phyloP scores from a whole-genome alignment of 164 flowering plant species.

The Warburgia ugandensis region DNA sequence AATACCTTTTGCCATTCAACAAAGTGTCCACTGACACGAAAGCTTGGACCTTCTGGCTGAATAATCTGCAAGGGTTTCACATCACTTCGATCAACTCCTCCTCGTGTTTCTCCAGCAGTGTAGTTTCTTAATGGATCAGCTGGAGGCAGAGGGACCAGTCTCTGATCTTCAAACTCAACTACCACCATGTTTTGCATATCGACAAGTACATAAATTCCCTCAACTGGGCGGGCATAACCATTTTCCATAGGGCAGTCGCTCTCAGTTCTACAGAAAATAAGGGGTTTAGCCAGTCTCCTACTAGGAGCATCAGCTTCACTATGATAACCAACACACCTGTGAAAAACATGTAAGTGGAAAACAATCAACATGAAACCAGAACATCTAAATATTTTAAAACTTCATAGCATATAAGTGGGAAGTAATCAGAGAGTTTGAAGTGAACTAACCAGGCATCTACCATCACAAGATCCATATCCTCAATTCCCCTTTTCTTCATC shows the following conservation, averaged over 20 bases:
- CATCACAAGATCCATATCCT: conserved; percentile 96
- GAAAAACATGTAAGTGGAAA: too few relatives aligned
- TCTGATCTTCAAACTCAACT: conserved; percentile 83
- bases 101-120: conserved; percentile 79
- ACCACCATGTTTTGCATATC: conserved; percentile 93
- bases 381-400: background rate
- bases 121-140: conserved; percentile 91
- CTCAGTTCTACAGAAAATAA: conserved; percentile 89
- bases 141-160: conserved; percentile 83
- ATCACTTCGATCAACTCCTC: conserved; percentile 91
- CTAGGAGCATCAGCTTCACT: conserved; percentile 85
- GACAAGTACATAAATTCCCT: conserved; percentile 74
- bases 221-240: conserved; percentile 96
- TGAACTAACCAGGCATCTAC: conserved; percentile 80
- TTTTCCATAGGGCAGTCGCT: conserved; percentile 96
- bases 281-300: conserved; percentile 84
- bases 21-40: conserved; percentile 69
- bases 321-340: conserved; percentile 89
- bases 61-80: conserved; percentile 75
- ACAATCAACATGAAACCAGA: too few relatives aligned
- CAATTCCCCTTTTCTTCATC: conserved; percentile 89
- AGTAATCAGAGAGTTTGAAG: background rate
- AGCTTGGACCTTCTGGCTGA: conserved; percentile 97
- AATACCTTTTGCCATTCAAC: conserved; percentile 90
- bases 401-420: too few relatives aligned